phyloP scores from a whole-genome alignment of 2,329 filamentous ascomycete species.

The Fusarium sp. region DNA sequence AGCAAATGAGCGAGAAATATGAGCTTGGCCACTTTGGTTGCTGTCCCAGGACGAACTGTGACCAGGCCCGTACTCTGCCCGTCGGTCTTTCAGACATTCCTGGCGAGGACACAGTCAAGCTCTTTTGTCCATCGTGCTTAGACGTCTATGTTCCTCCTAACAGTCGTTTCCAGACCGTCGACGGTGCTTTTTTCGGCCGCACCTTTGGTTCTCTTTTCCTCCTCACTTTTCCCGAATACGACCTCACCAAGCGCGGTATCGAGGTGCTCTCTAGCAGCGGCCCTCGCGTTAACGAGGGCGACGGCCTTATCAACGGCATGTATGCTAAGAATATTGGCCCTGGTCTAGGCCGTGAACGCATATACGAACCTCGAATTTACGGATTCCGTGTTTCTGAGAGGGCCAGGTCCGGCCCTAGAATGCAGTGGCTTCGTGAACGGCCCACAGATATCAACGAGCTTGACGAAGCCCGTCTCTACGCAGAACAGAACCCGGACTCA shows the following conservation, averaged over 20 bases:
- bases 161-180: slow-evolving; percentile 95
- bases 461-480: slow-evolving; percentile 76
- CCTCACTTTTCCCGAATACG: slow-evolving; percentile 97
- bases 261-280: slow-evolving; percentile 62
- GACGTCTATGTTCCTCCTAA: slow-evolving; percentile 98
- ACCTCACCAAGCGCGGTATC: slow-evolving; percentile 78
- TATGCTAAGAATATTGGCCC: slow-evolving; percentile 88
- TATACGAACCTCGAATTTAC: slow-evolving; percentile 97
- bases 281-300: slow-evolving; percentile 54
- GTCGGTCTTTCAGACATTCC: slow-evolving; percentile 95
- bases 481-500: slow-evolving; percentile 64
- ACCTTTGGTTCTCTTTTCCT: slow-evolving; percentile 98
- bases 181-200: slow-evolving; percentile 97
- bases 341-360: slow-evolving; percentile 81
- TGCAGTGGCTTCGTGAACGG: slow-evolving; percentile 94
- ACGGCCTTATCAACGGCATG: slow-evolving; percentile 82
- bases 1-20: slow-evolving; percentile 99
- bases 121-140: slow-evolving; percentile 96
- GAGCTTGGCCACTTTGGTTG: slow-evolving; percentile 95
- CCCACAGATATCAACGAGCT: slow-evolving; percentile 83
- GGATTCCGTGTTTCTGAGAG: slow-evolving; percentile 94
- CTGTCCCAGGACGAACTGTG: slow-evolving; percentile 94
- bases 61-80: slow-evolving; percentile 87
- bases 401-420: slow-evolving; percentile 88
- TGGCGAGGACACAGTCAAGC: slow-evolving; percentile 96